Conservation (phyloP, 805 yeast species). For the Kuraishia borneana region DNA sequence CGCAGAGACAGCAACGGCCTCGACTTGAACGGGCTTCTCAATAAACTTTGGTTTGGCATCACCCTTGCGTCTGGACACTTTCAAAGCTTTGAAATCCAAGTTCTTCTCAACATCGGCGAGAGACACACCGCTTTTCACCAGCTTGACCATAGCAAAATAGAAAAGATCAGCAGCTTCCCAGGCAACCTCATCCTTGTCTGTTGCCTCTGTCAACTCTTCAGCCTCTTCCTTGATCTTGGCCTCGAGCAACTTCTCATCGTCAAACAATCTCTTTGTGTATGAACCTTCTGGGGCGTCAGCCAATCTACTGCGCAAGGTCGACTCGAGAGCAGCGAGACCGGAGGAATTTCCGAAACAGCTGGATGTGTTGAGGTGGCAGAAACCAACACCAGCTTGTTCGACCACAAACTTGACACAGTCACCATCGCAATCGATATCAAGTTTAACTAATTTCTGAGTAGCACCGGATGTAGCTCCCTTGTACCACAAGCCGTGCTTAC, state of each 20-base stretch:
- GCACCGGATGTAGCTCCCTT: constrained; percentile 97
- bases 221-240: constrained; percentile 96
- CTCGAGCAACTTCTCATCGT: constrained; percentile 59
- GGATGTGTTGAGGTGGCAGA: constrained; percentile 77
- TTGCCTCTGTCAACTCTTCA: constrained; percentile 88
- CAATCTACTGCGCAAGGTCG: constrained; percentile 51
- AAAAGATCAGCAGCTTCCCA: constrained; percentile 96
- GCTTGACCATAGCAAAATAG: constrained; percentile 43
- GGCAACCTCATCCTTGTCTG: constrained; percentile 51
- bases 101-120: constrained; percentile 75
- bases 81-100: constrained; percentile 70
- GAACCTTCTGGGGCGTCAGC: constrained; percentile 79
- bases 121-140: constrained; percentile 63
- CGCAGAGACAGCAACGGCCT: constrained; percentile 6
- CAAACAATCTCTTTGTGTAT: constrained; percentile 83
- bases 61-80: constrained; percentile 88
- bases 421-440: constrained; percentile 83
- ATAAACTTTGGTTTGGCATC: constrained; percentile 85
- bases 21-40: constrained; percentile 11
- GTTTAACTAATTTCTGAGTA: constrained; percentile 59
- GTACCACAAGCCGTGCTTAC: constrained; percentile 89
- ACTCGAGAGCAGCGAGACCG: constrained; percentile 64
- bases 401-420: constrained; percentile 86
- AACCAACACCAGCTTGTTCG: constrained; percentile 76
- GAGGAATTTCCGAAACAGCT: constrained; percentile 70